Evolutionary conservation across 257 asterid species (phyloP).

Genomic region (Solanum clarkiae): DNA sequence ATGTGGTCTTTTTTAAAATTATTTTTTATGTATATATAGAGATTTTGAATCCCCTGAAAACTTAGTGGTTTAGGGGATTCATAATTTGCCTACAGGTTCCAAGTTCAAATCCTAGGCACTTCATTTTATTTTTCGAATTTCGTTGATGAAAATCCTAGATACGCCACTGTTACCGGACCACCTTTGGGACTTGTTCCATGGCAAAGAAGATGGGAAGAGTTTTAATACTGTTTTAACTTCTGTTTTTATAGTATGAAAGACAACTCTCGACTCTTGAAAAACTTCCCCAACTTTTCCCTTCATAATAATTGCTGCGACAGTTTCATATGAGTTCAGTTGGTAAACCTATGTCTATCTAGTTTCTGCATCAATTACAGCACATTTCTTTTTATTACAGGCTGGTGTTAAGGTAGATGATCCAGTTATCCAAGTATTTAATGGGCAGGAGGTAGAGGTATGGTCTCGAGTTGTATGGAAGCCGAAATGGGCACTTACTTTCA

Average conservation of each 20-base stretch:
- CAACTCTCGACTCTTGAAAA: background rate
- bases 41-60: too few relatives aligned
- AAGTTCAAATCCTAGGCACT: too few relatives aligned
- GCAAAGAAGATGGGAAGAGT: background rate
- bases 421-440: slow-evolving; percentile 44
- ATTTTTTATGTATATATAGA: too few relatives aligned
- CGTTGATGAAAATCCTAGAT: too few relatives aligned
- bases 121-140: too few relatives aligned
- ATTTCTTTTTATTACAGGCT: slow-evolving; percentile 42
- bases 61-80: too few relatives aligned
- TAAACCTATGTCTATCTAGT: background rate
- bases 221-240: background rate
- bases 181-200: background rate
- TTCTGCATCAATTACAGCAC: background rate
- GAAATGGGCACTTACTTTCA: slow-evolving; percentile 83
- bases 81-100: too few relatives aligned
- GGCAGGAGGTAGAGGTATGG: slow-evolving; percentile 95
- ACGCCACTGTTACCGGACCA: background rate
- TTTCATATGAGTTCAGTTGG: background rate
- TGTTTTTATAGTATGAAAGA: background rate
- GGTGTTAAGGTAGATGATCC: slow-evolving; percentile 84
- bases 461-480: slow-evolving; percentile 91
- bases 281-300: background rate
- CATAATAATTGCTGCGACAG: background rate
- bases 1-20: too few relatives aligned